These are phyloP conservation scores for Dactylellina parvicollis DNA, from an alignment of 2,329 filamentous ascomycete genomes.

Conservation along the genomic window DNA sequence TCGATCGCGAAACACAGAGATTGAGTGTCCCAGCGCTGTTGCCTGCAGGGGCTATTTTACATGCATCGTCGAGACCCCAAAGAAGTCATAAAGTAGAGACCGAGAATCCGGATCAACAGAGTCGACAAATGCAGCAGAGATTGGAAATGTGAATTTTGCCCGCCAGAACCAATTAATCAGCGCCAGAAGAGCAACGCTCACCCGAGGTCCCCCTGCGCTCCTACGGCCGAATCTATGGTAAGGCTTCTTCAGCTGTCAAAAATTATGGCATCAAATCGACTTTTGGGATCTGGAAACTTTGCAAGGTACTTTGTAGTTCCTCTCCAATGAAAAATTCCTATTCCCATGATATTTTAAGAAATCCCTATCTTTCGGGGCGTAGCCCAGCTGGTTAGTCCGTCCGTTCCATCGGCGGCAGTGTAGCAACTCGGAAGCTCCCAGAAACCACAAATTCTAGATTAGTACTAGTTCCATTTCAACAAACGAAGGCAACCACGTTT, in stretches of 20 bases:
- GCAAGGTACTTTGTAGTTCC: neutral
- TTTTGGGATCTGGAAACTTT: neutral
- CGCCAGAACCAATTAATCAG: neutral
- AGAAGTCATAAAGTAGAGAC: constrained; percentile 24
- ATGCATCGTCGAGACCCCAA: constrained; percentile 18
- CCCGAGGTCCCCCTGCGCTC: too few species aligned
- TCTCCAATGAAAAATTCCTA: neutral
- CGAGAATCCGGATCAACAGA: constrained; percentile 14
- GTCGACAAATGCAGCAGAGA: neutral
- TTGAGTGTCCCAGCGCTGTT: constrained; percentile 28
- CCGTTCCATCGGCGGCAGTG: neutral
- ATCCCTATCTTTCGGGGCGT: neutral
- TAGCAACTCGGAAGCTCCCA: constrained; percentile 40
- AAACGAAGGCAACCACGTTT: constrained; percentile 53
- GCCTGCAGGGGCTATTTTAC: constrained; percentile 18
- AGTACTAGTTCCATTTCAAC: constrained; percentile 29
- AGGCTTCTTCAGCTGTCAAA: neutral
- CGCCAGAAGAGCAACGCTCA: neutral
- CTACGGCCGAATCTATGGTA: neutral
- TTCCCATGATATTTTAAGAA: neutral
- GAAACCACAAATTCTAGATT: constrained; percentile 11
- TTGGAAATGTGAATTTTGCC: constrained; percentile 43
- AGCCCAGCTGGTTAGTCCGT: neutral
- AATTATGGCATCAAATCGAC: neutral
- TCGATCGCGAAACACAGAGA: constrained; percentile 37